phyloP scores from a whole-genome alignment of 2,329 filamentous ascomycete genomes.

The Eutypella sp. region DNA sequence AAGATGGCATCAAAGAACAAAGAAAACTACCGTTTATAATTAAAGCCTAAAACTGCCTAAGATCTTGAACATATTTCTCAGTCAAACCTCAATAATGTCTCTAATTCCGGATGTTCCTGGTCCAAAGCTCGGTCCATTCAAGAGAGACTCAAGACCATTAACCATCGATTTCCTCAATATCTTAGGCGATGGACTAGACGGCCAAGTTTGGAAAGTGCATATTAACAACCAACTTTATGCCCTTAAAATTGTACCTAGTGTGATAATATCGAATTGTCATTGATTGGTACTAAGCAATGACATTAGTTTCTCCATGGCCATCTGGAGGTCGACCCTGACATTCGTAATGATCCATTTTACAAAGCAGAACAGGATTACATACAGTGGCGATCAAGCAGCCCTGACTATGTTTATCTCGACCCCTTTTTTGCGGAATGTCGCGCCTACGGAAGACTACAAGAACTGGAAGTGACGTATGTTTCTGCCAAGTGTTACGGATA shows the following conservation, averaged over 20 bases:
- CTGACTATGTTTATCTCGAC: not conserved
- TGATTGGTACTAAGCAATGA: too few relatives aligned
- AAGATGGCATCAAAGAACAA: too few relatives aligned
- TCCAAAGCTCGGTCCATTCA: not conserved
- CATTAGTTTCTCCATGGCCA: too few relatives aligned
- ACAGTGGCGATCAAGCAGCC: not conserved
- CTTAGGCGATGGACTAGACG: not conserved
- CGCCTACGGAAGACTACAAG: not conserved
- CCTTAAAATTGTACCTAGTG: not conserved
- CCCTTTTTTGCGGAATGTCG: not conserved
- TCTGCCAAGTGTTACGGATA: not conserved
- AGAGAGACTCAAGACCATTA: not conserved
- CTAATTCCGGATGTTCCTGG: not conserved
- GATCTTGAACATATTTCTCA: too few relatives aligned
- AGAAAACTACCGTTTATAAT: too few relatives aligned
- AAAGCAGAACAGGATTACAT: not conserved
- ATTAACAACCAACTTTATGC: not conserved
- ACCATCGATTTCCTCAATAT: not conserved
- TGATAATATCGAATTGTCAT: not conserved
- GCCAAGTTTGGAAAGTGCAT: not conserved
- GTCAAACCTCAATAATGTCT: too few relatives aligned
- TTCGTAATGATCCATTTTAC: too few relatives aligned
- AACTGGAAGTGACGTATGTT: not conserved
- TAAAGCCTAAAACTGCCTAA: too few relatives aligned
- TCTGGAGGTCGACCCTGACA: too few relatives aligned